Base-by-base conservation (phyloP, 345 rosid species). In the Eucalyptus curtisii region DNA sequence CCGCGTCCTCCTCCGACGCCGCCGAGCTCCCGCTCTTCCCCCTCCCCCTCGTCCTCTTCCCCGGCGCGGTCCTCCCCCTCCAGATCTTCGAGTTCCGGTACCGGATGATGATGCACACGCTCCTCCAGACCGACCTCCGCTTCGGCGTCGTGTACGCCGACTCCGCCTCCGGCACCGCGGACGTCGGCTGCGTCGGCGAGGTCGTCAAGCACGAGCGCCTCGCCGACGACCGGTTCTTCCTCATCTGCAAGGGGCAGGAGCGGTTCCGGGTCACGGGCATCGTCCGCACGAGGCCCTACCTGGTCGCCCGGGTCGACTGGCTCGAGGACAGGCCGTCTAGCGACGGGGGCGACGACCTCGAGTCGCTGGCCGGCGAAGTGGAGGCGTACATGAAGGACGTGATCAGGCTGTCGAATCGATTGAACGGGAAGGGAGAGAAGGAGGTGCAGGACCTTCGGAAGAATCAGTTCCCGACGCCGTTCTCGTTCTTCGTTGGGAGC, bases 91-190 rank as follows among this genome's bases (percentile, higher is more conserved):
- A 97, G 89, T 96, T 96, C 95, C 99, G 99, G 25, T 96, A 96
- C 95, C 96, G 99, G 88, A 96, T 96, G 92, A 96, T 96, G 99
- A 96, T 97, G 98, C 98, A 97, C 92, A 96, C 99, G 6, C 98
- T 97, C 90, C 98, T 97, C 91, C 95, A 95, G 24, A 93, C 98
- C 42, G 99, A 96, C 93, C 96, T 97, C 88, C 95, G 97, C 4
- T 97, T 97, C 90, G 99, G 99, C 82, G 95, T 97, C 76, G 91
- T 96, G 87, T 96, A 93, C 93, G 91, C 98, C 89, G 99, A 97
- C 89, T 52, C 97, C 68, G 88, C 92, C 86, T 87, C 99, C 50
- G 99, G 99, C 6, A 92, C 84, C 47, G 84, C 97, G 5, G 92
- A 96, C 80, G 94, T 97, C 25, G 99, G 99, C 4, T 97, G 99